These are phyloP conservation scores for Hyaloscypha hepaticicola DNA, from an alignment of 495 filamentous ascomycete species.

Conservation along the genomic window DNA sequence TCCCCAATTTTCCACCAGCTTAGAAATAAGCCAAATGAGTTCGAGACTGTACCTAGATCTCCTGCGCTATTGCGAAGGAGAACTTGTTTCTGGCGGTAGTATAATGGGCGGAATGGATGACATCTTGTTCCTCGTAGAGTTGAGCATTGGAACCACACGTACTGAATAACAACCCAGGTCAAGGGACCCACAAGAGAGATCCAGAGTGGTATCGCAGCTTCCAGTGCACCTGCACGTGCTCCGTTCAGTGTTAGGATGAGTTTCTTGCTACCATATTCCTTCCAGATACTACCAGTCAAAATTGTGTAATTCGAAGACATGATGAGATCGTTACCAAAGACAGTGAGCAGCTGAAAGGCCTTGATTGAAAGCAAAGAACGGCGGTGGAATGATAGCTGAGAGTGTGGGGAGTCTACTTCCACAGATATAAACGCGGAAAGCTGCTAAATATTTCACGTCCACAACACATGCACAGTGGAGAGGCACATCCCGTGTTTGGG, in stretches of 20 bases:
- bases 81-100: background rate
- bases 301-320: conserved; percentile 4
- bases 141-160: background rate
- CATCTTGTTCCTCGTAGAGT: background rate
- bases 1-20: background rate
- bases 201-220: conserved; percentile 5
- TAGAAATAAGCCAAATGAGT: background rate
- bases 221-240: background rate
- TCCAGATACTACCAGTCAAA: background rate
- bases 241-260: conserved; percentile 2
- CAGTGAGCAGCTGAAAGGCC: background rate
- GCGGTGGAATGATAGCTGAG: background rate
- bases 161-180: background rate
- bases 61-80: background rate
- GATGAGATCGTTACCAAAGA: background rate
- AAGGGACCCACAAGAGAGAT: background rate
- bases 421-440: background rate
- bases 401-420: background rate
- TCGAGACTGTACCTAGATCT: background rate
- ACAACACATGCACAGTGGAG: background rate
- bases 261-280: conserved; percentile 3
- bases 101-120: background rate
- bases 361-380: background rate
- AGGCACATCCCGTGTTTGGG: background rate
- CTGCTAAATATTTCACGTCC: background rate